These are phyloP conservation scores for Aspergillus jensenii DNA, from an alignment of 2,329 filamentous ascomycete genomes.

Conservation along the genomic window DNA sequence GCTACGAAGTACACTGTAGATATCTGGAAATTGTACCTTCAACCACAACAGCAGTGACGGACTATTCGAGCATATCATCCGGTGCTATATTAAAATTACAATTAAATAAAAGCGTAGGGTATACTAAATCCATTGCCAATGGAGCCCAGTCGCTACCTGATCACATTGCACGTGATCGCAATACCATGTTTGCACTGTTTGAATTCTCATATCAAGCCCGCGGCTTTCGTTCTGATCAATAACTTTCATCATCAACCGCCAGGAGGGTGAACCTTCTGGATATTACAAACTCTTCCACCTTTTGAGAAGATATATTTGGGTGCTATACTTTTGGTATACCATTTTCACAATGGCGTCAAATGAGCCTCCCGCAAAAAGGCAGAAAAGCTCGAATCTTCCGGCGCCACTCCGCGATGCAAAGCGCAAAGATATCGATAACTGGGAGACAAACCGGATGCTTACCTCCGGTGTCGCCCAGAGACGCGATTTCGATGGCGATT, in stretches of 20 bases:
- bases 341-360: conserved; percentile 31
- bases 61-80: not conserved
- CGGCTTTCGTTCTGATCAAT: not conserved
- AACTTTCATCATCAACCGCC: conserved; percentile 10
- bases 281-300: not conserved
- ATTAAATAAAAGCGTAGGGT: not conserved
- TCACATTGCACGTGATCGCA: conserved; percentile 22
- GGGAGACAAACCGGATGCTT: conserved; percentile 98
- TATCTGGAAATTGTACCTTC: not conserved
- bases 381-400: conserved; percentile 38
- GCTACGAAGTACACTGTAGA: not conserved
- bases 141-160: not conserved
- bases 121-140: not conserved
- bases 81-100: not conserved
- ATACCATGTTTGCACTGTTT: conserved; percentile 33
- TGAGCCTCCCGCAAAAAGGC: conserved; percentile 41
- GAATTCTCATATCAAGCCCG: conserved; percentile 10
- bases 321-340: not conserved
- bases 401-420: conserved; percentile 51
- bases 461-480: conserved; percentile 93
- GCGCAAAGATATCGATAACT: conserved; percentile 92
- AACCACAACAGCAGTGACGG: not conserved
- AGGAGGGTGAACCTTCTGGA: conserved; percentile 7
- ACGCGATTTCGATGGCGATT: conserved; percentile 75
- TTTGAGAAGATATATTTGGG: not conserved